Percentiles rank a stretch among this genome's conserved stretches.
Conservation (phyloP, 75 land plant genomes). For the Ceratopteris richardii region DNA sequence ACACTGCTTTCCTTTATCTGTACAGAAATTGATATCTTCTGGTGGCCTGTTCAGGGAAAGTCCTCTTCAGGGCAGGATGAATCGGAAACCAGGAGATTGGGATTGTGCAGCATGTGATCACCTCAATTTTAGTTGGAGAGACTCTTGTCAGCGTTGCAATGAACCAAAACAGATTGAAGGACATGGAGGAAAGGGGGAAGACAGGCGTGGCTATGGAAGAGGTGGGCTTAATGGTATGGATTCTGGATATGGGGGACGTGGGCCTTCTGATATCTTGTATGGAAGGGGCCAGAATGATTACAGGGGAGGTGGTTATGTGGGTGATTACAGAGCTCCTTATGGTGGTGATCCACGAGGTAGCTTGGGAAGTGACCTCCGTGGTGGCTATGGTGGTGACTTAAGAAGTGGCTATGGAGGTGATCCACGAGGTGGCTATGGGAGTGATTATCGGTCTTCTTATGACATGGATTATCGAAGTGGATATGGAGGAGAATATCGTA, state of each 20-base stretch:
- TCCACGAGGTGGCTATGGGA: not conserved
- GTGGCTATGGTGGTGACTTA: not conserved
- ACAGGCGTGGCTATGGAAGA: slow-evolving; percentile 1
- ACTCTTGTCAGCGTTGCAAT: slow-evolving; percentile 32
- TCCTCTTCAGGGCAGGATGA: slow-evolving; percentile 12
- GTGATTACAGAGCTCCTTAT: too few relatives aligned
- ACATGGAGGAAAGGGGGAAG: not conserved
- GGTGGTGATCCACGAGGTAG: not conserved
- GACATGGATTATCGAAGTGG: slow-evolving; percentile 5
- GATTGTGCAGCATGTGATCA: slow-evolving; percentile 51
- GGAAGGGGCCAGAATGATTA: slow-evolving; percentile 7
- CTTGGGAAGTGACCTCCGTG: not conserved
- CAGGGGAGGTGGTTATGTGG: not conserved
- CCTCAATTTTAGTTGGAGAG: slow-evolving; percentile 54
- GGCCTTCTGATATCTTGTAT: slow-evolving; percentile 3
- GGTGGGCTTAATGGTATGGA: slow-evolving; percentile 3
- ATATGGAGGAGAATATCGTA: too few relatives aligned
- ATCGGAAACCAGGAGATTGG: slow-evolving; percentile 58
- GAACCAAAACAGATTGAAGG: slow-evolving; percentile 15
- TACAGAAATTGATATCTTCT: too few relatives aligned
- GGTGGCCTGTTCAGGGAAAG: too few relatives aligned
- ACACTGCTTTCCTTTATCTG: too few relatives aligned
- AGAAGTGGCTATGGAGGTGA: not conserved
- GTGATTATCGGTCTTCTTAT: slow-evolving; percentile 11
- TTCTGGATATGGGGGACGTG: slow-evolving; percentile 8